Percentiles rank a stretch among this genome's conserved stretches.
phyloP scores from a whole-genome alignment of 345 rosid species.

The Combretum micranthum region DNA sequence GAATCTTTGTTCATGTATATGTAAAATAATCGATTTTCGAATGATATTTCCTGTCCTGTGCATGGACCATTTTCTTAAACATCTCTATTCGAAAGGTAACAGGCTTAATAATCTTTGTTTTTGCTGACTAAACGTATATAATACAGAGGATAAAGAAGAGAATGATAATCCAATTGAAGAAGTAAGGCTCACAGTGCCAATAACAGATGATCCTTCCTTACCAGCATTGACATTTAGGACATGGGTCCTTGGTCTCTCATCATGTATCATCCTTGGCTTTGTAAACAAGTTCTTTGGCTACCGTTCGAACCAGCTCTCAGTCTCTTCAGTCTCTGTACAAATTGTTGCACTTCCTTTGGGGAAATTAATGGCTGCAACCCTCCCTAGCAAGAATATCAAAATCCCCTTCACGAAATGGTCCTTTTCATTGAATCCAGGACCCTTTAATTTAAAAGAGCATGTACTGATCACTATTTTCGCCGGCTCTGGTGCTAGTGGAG shows the following conservation, averaged over 20 bases:
- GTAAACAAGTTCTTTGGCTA: constrained; percentile 32
- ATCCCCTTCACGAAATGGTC: constrained; percentile 32
- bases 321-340: constrained; percentile 26
- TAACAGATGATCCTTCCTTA: constrained; percentile 25
- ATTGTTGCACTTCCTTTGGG: constrained; percentile 35
- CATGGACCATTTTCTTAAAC: no score
- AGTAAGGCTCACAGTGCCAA: constrained; percentile 33
- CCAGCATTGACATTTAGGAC: no score
- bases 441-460: no score
- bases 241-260: constrained; percentile 31
- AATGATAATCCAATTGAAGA: constrained; percentile 27
- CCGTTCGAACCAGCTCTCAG: constrained; percentile 19
- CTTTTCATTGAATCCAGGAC: constrained; percentile 49
- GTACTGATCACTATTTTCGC: constrained; percentile 35
- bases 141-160: no score
- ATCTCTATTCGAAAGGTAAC: no score
- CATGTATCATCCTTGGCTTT: constrained; percentile 22
- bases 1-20: no score
- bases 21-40: no score
- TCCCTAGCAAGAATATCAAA: constrained; percentile 12
- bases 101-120: no score
- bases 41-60: no score
- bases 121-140: no score
- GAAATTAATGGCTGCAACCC: constrained; percentile 29
- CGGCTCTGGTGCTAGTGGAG: constrained; percentile 9